These are phyloP conservation scores for Calonectria hongkongensis DNA, from an alignment of 2,329 filamentous ascomycete genomes.

Conservation along the genomic window DNA sequence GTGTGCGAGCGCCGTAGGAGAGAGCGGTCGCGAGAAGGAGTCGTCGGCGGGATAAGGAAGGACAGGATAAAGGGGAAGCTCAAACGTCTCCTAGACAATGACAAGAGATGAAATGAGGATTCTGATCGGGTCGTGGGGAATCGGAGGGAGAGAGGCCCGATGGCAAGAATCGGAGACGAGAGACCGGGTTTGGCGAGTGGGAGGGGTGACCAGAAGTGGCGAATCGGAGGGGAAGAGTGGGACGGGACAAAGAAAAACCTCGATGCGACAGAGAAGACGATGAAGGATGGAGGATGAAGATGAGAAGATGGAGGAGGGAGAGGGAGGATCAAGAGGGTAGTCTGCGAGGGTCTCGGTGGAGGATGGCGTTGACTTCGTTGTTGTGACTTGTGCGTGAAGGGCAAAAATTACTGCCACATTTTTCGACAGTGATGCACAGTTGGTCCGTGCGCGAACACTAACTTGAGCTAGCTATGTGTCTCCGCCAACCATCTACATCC, in stretches of 20 bases:
- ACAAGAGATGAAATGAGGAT: conserved; percentile 43
- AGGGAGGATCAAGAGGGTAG: conserved; percentile 35
- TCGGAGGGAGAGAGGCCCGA: conserved; percentile 40
- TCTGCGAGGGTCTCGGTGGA: conserved; percentile 33
- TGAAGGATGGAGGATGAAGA: conserved; percentile 37
- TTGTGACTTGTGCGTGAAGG: conserved; percentile 41
- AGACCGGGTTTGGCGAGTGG: conserved; percentile 39
- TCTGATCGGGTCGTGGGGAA: conserved; percentile 41
- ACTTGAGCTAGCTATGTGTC: no score
- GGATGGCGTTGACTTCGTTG: conserved; percentile 38
- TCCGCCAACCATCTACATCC: no score
- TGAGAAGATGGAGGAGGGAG: conserved; percentile 31
- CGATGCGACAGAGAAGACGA: conserved; percentile 36
- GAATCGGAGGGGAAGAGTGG: conserved; percentile 37
- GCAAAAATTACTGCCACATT: conserved; percentile 40
- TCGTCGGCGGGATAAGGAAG: conserved; percentile 33
- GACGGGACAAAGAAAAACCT: conserved; percentile 41
- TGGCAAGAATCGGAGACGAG: conserved; percentile 47
- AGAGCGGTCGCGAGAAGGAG: conserved; percentile 44
- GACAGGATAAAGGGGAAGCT: conserved; percentile 37
- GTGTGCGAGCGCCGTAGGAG: conserved; percentile 46
- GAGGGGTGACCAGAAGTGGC: conserved; percentile 51
- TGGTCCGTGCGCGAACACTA: conserved; percentile 39
- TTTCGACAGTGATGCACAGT: conserved; percentile 19
- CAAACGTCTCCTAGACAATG: conserved; percentile 29